These are phyloP conservation scores for Xerocomellus chrysenteron DNA, from an alignment of 768 basidiomycete species.

Conservation along the genomic window DNA sequence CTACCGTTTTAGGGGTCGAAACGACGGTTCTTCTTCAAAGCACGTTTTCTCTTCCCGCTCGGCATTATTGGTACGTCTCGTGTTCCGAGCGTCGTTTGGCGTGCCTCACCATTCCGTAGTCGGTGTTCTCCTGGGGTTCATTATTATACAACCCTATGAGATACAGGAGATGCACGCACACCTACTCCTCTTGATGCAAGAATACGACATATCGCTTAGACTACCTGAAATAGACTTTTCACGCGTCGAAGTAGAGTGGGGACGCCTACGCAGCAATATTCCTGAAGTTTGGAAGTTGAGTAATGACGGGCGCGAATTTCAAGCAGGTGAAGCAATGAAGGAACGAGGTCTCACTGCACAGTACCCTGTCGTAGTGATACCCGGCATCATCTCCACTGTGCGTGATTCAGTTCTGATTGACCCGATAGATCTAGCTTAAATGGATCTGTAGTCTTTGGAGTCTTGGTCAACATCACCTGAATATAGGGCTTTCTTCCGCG, in stretches of 20 bases:
- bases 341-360: conserved; percentile 63
- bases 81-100: neutral
- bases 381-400: conserved; percentile 88
- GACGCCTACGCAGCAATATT: conserved; percentile 59
- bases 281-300: conserved; percentile 83
- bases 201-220: conserved; percentile 65
- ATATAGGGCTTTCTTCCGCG: conserved; percentile 87
- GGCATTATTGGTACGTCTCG: conserved; percentile 57
- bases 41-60: conserved; percentile 66
- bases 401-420: conserved; percentile 20
- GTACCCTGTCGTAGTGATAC: conserved; percentile 82
- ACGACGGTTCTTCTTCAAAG: conserved; percentile 25
- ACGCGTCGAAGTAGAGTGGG: conserved; percentile 71
- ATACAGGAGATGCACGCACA: conserved; percentile 69
- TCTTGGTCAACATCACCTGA: conserved; percentile 91
- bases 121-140: conserved; percentile 61
- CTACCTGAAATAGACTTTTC: conserved; percentile 67
- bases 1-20: conserved; percentile 11
- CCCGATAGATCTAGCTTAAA: neutral
- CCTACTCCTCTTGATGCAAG: conserved; percentile 62
- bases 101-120: conserved; percentile 40
- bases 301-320: conserved; percentile 77
- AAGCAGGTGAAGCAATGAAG: conserved; percentile 68
- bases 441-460: conserved; percentile 64
- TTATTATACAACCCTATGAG: conserved; percentile 64